Base-by-base conservation (phyloP, 805 yeast species). In the Vanderwaltozyma polyspora region DNA sequence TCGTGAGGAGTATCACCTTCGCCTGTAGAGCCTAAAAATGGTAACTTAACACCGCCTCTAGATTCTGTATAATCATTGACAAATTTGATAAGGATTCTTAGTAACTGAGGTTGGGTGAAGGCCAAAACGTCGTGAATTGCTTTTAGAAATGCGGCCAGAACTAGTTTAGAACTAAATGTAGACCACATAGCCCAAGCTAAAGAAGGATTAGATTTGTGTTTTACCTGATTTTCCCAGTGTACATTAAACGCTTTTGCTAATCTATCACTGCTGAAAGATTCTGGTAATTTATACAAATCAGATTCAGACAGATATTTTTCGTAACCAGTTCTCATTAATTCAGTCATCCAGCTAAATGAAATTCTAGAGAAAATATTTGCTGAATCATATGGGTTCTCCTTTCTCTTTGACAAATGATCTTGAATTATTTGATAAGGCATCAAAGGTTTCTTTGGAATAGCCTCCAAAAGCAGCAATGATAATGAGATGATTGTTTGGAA, bases 341-440 rank as follows among this genome's bases (percentile, higher is more conserved):
- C 75, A 15, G 85, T 76, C 94, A 91, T 84, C 97, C 98, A 91
- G 19, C 76, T 62, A 55, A 91, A 89, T 0, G 94, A 78, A 33
- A 89, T 63, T 34, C 72, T 65, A 3, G 94, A 79, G 42, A 89
- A 73, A 12, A 86, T 62, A 52, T 87, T 77, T 2, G 71, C 69
- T 14, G 53, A 48, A 41, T 63, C 66, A 27, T 55, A 58, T 15
- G 69, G 70, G 38, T 48, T 56, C 12, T 45, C 47, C 36, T 57
- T 57, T 34, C 52, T 51, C 28, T 48, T 42, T 3, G 53, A 41
- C 14, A 41, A 37, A 21, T 49, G 55, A 30, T 56, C 52, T 29
- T 46, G 52, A 6, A 60, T 40, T 18, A 57, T 56, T 34, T 69
- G 73, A 35, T 63, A 68, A 10, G 74, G 72, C 28, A 55, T 45